Evolutionary conservation across 2,329 filamentous ascomycete genomes (phyloP), one percentile per base, ranked within the genome.

Genomic region (Cordyceps pruinosa): DNA sequence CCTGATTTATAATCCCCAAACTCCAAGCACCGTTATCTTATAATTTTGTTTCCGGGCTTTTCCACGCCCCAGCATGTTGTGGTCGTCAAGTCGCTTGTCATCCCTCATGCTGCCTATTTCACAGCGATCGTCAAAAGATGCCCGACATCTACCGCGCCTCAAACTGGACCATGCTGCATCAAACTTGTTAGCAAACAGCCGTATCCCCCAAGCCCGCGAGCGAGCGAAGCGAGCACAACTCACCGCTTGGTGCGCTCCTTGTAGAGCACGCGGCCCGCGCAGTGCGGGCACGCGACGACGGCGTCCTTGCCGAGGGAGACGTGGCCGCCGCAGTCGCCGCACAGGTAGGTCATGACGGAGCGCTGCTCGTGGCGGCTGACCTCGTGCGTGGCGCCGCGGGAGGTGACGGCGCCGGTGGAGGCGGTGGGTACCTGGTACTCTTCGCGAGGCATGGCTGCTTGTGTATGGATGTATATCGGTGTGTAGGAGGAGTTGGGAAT

Each of bases 181-280:
- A 5, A n/a, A 19, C 56, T 23, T 23, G 57, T 70, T 56, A 69
- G 64, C 41, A 10, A 32, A 30, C 48, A 26, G 39, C 26, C 10
- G 15, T 7, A 12, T 23, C 17, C 10, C 45, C 26, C 2, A 13
- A 23, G n/a, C n/a, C 28, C n/a, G 15, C 35, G 17, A 19, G 21
- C 32, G 17, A 41, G 35, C n/a, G 23, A 39, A 25, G 26, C 23
- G n/a, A 47, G 56, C 35, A 5, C 28, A 35, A 21, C 87, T 74
- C 72, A 97, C 94, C 94, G 85, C 81, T 96, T 97, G 45, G 94
- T 99, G 69, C 94, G 78, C 83, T 97, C 90, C 83, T 99, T 99
- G 76, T 97, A 97, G 64, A 99, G 76, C 60, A 99, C 91, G 63
- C 94, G 86, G 68, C 96, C 94, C 8, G 94, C 94, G 72, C 94